phyloP scores from a whole-genome alignment of 495 filamentous ascomycete species.

The Penicillium antarcticum region DNA sequence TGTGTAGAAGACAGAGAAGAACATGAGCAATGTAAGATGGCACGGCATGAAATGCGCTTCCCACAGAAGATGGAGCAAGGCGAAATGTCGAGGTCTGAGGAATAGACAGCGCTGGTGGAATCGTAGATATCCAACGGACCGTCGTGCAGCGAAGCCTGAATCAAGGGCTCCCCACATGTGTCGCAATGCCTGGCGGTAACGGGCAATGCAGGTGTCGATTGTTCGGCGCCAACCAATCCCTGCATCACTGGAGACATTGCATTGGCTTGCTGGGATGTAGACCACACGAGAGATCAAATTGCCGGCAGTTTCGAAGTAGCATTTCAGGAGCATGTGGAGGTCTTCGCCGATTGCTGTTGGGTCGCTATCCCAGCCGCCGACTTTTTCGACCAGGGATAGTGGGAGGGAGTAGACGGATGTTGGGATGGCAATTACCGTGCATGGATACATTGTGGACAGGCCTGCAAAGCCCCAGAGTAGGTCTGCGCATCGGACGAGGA shows the following conservation, averaged over 20 bases:
- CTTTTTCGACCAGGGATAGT: slow-evolving; percentile 56
- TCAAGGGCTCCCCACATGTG: slow-evolving; percentile 75
- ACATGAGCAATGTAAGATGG: slow-evolving; percentile 57
- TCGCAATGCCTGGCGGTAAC: slow-evolving; percentile 62
- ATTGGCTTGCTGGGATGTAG: slow-evolving; percentile 62
- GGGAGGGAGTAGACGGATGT: slow-evolving; percentile 69
- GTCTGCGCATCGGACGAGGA: slow-evolving; percentile 65
- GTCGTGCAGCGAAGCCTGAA: slow-evolving; percentile 52
- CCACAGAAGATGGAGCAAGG: slow-evolving; percentile 58
- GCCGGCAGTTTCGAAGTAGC: slow-evolving; percentile 66
- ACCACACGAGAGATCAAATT: slow-evolving; percentile 51
- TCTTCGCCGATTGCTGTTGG: slow-evolving; percentile 69
- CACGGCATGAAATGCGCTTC: slow-evolving; percentile 68
- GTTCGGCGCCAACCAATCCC: slow-evolving; percentile 43
- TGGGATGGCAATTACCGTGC: slow-evolving; percentile 58
- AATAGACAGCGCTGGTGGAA: slow-evolving; percentile 23
- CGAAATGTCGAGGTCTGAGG: slow-evolving; percentile 27
- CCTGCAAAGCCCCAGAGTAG: slow-evolving; percentile 65
- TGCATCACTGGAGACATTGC: slow-evolving; percentile 58
- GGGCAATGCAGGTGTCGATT: slow-evolving; percentile 50
- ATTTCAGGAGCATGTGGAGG: slow-evolving; percentile 72
- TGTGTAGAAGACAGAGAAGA: slow-evolving; percentile 56
- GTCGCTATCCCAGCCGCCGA: slow-evolving; percentile 65
- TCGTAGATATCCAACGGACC: slow-evolving; percentile 23
- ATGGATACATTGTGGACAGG: slow-evolving; percentile 60